Evolutionary conservation across 768 basidiomycete genomes (phyloP).

Genomic region (Boletus barrowsii): DNA sequence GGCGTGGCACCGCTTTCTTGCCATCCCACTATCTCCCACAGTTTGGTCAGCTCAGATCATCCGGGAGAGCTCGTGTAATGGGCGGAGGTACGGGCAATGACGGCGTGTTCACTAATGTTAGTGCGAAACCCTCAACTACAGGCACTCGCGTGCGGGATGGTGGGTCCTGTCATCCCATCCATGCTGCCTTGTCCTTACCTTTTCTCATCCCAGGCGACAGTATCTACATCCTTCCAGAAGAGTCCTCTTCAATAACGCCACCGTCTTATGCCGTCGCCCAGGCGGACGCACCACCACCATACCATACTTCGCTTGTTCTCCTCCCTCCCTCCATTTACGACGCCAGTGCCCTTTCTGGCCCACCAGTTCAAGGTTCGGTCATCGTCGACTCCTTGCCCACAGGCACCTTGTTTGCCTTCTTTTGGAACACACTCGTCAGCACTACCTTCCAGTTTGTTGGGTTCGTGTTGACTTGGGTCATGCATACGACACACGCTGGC

Average conservation of each 20-base stretch:
- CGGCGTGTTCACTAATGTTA: conserved; percentile 95
- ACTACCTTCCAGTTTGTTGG: conserved; percentile 97
- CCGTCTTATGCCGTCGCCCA: conserved; percentile 92
- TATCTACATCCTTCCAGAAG: conserved; percentile 78
- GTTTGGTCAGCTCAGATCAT: conserved; percentile 40
- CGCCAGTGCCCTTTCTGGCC: conserved; percentile 44
- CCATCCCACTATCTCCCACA: conserved; percentile 49
- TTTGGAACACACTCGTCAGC: conserved; percentile 91
- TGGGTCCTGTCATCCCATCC: conserved; percentile 3
- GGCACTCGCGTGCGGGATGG: conserved; percentile 63
- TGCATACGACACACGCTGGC: conserved; percentile 91
- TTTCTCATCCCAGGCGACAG: conserved; percentile 53
- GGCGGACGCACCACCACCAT: conserved; percentile 94
- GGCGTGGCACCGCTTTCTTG: conserved; percentile 52
- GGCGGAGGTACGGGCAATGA: conserved; percentile 76
- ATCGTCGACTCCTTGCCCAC: conserved; percentile 87
- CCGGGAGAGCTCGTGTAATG: conserved; percentile 33
- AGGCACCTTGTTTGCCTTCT: conserved; percentile 79
- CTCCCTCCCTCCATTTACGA: conserved; percentile 48
- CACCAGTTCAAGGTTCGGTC: conserved; percentile 58
- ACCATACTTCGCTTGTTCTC: conserved; percentile 97
- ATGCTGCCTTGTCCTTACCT: not conserved
- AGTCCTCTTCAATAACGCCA: conserved; percentile 76
- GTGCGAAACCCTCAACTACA: conserved; percentile 68
- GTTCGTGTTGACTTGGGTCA: conserved; percentile 88